Evolutionary conservation across 2,329 filamentous ascomycete genomes (phyloP).

Genomic region (Lasiodiplodia hormozganensis): DNA sequence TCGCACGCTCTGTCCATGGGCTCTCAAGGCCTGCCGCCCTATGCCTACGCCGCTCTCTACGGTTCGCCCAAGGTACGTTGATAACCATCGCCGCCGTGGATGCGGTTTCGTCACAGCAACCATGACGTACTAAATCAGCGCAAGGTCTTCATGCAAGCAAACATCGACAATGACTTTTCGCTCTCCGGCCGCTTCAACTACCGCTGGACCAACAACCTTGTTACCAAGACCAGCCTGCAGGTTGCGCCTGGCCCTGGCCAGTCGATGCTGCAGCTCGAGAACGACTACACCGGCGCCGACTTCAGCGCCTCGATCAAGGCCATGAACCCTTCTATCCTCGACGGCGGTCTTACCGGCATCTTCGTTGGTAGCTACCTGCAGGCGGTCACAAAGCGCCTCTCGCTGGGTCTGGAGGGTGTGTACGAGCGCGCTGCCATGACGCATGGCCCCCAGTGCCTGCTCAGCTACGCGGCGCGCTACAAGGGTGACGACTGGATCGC

Average conservation of each 20-base stretch:
- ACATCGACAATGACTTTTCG: conserved; percentile 89
- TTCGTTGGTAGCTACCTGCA: conserved; percentile 96
- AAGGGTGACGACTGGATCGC: conserved; percentile 92
- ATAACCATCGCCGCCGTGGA: conserved; percentile 17
- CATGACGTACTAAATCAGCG: conserved; percentile 35
- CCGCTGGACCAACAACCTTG: conserved; percentile 79
- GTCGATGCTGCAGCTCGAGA: conserved; percentile 91
- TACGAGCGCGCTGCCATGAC: conserved; percentile 88
- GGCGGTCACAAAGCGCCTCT: conserved; percentile 83
- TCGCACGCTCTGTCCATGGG: conserved; percentile 97
- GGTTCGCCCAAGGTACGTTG: conserved; percentile 84
- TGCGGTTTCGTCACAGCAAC: background rate
- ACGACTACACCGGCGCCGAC: conserved; percentile 92
- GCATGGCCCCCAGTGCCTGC: conserved; percentile 85
- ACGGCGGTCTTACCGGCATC: conserved; percentile 92
- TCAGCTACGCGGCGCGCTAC: conserved; percentile 92
- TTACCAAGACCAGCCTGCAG: conserved; percentile 88
- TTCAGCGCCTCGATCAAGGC: conserved; percentile 94
- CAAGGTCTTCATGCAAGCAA: conserved; percentile 94
- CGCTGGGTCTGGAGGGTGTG: conserved; percentile 88
- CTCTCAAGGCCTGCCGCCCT: conserved; percentile 85
- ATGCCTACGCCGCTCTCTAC: conserved; percentile 92
- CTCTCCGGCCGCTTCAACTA: conserved; percentile 92
- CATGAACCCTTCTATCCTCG: conserved; percentile 91
- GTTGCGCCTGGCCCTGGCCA: conserved; percentile 78